phyloP scores from a whole-genome alignment of 805 yeast species.

The Wickerhamiella allomyrinae region DNA sequence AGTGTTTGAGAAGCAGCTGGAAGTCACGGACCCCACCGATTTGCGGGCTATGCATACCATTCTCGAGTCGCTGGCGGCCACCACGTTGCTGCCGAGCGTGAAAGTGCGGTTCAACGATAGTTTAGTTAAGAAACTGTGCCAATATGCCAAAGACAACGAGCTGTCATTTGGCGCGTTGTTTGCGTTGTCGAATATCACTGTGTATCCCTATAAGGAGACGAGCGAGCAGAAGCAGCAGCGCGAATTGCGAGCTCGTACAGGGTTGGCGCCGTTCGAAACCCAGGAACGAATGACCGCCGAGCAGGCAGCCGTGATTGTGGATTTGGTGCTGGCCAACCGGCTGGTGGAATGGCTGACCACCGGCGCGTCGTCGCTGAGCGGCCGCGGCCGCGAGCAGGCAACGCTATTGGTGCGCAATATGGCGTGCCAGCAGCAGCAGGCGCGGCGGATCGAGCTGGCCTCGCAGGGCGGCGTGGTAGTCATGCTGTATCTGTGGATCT shows the following conservation, averaged over 20 bases:
- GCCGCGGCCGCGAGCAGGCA: conserved; percentile 16
- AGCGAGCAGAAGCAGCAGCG: conserved; percentile 20
- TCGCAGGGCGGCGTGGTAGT: conserved; percentile 26
- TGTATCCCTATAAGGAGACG: conserved; percentile 22
- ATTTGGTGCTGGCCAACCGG: conserved; percentile 18
- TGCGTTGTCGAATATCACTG: conserved; percentile 21
- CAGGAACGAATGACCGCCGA: conserved; percentile 11
- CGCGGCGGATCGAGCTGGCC: conserved; percentile 19
- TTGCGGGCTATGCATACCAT: conserved; percentile 12
- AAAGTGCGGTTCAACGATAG: conserved; percentile 16
- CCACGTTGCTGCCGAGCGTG: conserved; percentile 22
- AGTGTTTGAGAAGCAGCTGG: conserved; percentile 19
- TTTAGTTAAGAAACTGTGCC: conserved; percentile 2
- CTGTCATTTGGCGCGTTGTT: conserved; percentile 22
- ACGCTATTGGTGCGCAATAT: conserved; percentile 21
- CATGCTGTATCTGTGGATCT: conserved; percentile 19
- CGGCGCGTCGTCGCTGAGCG: conserved; percentile 15
- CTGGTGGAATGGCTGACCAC: conserved; percentile 16
- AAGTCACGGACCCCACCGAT: neutral
- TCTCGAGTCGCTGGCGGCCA: conserved; percentile 27
- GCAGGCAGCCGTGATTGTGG: conserved; percentile 16
- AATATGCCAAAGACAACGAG: neutral
- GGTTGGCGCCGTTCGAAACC: conserved; percentile 12
- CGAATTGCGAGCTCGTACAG: conserved; percentile 21
- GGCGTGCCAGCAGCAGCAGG: conserved; percentile 18